Evolutionary conservation across 2,329 filamentous ascomycete species (phyloP), one percentile per base, ranked within the genome.

Genomic region (Alternaria ventricosa): DNA sequence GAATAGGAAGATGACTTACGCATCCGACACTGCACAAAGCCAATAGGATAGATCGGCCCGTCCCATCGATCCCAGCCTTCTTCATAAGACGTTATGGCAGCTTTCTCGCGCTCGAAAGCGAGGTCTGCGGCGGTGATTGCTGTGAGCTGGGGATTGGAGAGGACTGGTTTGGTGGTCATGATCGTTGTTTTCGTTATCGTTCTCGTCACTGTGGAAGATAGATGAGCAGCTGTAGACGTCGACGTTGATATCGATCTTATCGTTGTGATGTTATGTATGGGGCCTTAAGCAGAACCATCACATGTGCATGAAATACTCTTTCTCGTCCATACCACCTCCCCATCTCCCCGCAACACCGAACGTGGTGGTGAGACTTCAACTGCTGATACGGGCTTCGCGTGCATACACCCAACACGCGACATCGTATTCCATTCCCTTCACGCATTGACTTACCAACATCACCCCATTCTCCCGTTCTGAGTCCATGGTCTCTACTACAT

Each of bases 41-140:
- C 71, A 1, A 72, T 54, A 7, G 70, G 72, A 68, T 66, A 74
- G 27, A 71, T 45, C 10, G 71, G 74, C 4, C 70, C 72, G 43
- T 75, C 73, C 70, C 68, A 73, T 28, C 67, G 60, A 61, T 75
- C 73, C 68, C 69, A 74, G 8, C 69, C 71, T 25, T 74, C 63
- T 53, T 74, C 72, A 60, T 74, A 76, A n/a, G 69, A 69, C 6
- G 57, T 66, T 7, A 75, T 69, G 8, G 68, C 50, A 2, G 68
- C 63, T 51, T 71, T 71, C 53, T 74, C 71, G 27, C 58, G 64
- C 69, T 74, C 71, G 43, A 70, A 72, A 47, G 66, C 63, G 49
- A 69, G 62, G 33, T 71, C 65, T 43, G 64, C 67, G 11, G 66
- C 45, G 28, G 66, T 61, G 11, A 47, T 12, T 6, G 15, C 4